A percentile compares a stretch with the other conserved stretches of the same genome.
Conservation (phyloP, 148 eudicot genomes). For the Hydrangea macrophylla region DNA sequence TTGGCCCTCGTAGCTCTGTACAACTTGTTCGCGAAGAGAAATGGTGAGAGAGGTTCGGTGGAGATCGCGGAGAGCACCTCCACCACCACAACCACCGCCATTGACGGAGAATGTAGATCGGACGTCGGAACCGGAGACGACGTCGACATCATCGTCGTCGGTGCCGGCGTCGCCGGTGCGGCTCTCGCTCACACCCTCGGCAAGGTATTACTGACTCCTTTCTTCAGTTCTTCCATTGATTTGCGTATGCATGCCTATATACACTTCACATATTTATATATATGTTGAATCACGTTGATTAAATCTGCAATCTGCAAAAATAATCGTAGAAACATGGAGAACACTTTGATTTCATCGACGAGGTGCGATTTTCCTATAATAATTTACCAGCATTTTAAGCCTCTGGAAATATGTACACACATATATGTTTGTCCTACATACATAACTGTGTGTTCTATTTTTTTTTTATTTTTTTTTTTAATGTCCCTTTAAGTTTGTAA, state of each 20-base stretch:
- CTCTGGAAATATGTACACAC: no score
- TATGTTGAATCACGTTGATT: not conserved
- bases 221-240: not conserved
- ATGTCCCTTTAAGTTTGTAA: no score
- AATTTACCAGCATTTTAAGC: no score
- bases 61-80: not conserved
- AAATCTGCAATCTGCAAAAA: not conserved
- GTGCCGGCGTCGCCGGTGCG: conserved; percentile 80
- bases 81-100: conserved; percentile 23
- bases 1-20: conserved; percentile 27
- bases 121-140: conserved; percentile 15
- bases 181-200: conserved; percentile 81
- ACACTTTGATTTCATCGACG: not conserved
- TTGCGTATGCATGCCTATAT: not conserved
- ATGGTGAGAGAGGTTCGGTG: not conserved
- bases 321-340: not conserved
- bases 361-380: not conserved
- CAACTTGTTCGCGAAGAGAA: conserved; percentile 18
- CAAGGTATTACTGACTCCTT: conserved; percentile 30
- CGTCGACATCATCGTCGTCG: conserved; percentile 56
- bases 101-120: conserved; percentile 31
- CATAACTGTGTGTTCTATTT: no score
- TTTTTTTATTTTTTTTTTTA: no score
- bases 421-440: no score
- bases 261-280: not conserved